Base-by-base conservation (phyloP, 2,329 filamentous ascomycete genomes). In the Trichoderma sp. region DNA sequence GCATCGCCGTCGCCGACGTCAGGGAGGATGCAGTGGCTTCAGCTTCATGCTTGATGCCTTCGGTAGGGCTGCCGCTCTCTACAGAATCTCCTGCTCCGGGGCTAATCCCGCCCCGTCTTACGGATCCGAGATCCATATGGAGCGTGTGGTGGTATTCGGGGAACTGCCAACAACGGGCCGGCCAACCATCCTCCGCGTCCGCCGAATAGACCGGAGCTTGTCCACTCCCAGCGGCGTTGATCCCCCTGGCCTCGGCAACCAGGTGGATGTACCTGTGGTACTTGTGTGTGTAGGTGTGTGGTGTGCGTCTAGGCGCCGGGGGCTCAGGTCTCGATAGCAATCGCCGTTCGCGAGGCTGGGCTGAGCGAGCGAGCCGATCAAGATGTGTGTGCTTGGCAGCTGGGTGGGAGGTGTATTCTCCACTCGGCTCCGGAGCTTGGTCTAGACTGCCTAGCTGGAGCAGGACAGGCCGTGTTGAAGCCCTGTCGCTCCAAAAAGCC, bases 61-160 rank as follows among this genome's bases (percentile, higher is more conserved):
- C 65, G 72, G 33, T 31, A 29, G 68, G 63, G 53, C 75, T 66
- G 50, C 35, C 62, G 27, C 60, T 65, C 4, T 33, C 64, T 27
- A 68, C 41, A 7, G 75, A 74, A n/a, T 71, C 72, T 71, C 72
- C 72, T 24, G 50, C 63, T 41, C 60, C 72, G 64, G 75, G 75
- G 64, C 72, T 65, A 38, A 50, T 62, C 71, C 56, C 72, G 66
- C 68, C 66, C 31, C 67, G 60, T 56, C 69, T 66, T 14, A 60
- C 33, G 45, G 71, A 63, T 14, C 59, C 66, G 60, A 63, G 60
- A 67, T 68, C 68, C 75, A 76, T 76, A 41, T 38, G 31, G 53
- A 62, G n/a, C 38, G 33, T 74, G 71, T 41, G 50, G 73, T 75
- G 50, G 41, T 73, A 53, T 65, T 73, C 45, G 41, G 64, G 14